Evolutionary conservation across 2,329 filamentous ascomycete genomes (phyloP).

Genomic region (Torrubiellomyces zombiae): DNA sequence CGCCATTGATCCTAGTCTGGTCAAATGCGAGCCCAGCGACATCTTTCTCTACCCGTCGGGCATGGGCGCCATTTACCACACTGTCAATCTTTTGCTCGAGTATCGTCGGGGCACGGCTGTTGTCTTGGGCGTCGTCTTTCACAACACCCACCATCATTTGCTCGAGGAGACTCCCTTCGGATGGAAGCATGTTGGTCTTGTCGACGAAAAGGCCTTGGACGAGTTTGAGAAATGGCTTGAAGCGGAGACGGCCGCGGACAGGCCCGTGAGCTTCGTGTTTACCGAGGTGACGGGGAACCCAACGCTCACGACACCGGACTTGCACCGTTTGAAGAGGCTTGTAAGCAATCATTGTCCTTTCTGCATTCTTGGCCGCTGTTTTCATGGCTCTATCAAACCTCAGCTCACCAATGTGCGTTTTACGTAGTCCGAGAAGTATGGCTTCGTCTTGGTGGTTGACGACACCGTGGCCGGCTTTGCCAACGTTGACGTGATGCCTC

Average conservation of each 20-base stretch:
- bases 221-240: conserved; percentile 28
- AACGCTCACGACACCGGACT: conserved; percentile 15
- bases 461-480: conserved; percentile 30
- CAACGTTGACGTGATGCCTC: conserved; percentile 31
- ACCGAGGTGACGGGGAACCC: conserved; percentile 27
- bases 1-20: conserved; percentile 13
- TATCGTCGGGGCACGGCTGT: conserved; percentile 19
- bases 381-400: neutral
- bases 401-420: neutral
- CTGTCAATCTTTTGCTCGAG: conserved; percentile 20
- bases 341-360: no score
- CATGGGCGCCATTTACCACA: conserved; percentile 33
- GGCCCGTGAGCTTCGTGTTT: conserved; percentile 27
- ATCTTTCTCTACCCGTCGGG: conserved; percentile 37
- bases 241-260: conserved; percentile 18
- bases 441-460: conserved; percentile 28
- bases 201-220: conserved; percentile 24
- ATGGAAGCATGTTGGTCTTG: conserved; percentile 29
- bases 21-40: conserved; percentile 17
- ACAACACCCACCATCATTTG: conserved; percentile 30
- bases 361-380: conserved; percentile 2
- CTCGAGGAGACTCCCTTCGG: conserved; percentile 25
- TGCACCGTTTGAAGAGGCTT: conserved; percentile 16
- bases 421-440: conserved; percentile 22
- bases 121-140: conserved; percentile 34